Evolutionary conservation across 257 asterid species (phyloP).

Genomic region (Euphrasia confusa): DNA sequence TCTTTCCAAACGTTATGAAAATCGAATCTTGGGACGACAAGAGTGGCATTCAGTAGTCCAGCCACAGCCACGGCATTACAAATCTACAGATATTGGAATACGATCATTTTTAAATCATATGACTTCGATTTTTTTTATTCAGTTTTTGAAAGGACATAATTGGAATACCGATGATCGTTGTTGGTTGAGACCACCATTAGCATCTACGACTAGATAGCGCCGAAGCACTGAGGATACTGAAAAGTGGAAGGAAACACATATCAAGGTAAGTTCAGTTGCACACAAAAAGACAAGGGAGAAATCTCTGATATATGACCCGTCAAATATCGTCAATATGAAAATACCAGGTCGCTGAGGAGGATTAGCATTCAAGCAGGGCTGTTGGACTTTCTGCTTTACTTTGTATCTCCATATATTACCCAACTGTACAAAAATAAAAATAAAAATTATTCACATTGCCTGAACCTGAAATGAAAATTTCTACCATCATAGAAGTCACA

Average conservation of each 20-base stretch:
- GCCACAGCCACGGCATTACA: slow-evolving; percentile 95
- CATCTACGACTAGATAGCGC: slow-evolving; percentile 61
- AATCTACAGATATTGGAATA: slow-evolving; percentile 28
- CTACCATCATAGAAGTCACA: no score
- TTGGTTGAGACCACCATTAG: slow-evolving; percentile 93
- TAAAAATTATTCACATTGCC: no score
- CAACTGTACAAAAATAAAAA: background rate
- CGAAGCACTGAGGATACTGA: slow-evolving; percentile 37
- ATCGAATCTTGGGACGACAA: slow-evolving; percentile 74
- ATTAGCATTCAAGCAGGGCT: background rate
- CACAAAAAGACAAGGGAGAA: background rate
- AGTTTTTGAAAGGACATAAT: no score
- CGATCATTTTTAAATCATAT: no score
- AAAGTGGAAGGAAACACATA: background rate
- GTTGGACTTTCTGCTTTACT: background rate
- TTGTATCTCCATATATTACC: background rate
- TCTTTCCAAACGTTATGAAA: slow-evolving; percentile 81
- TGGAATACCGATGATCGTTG: slow-evolving; percentile 79
- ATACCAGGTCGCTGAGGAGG: slow-evolving; percentile 33
- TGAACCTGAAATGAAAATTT: no score
- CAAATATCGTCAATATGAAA: background rate
- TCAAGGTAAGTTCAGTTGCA: background rate
- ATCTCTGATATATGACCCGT: no score
- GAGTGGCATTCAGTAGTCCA: slow-evolving; percentile 68
- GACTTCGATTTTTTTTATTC: no score